Percentiles rank a stretch among this genome's conserved stretches.
Conservation (phyloP, 345 rosid genomes). For the Brassica juncea region DNA sequence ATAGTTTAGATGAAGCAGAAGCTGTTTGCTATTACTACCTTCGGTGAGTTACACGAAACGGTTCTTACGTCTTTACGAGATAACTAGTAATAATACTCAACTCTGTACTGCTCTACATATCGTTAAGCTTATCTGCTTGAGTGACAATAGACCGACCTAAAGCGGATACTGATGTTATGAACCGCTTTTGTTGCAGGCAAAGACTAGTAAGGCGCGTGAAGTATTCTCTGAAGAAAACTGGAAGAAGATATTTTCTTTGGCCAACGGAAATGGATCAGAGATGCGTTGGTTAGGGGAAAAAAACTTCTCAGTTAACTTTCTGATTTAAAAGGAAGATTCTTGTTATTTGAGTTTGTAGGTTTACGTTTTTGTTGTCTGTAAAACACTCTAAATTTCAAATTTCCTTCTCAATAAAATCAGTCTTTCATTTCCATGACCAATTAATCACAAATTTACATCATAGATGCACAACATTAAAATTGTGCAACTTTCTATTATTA, state of each 20-base stretch:
- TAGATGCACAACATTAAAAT: neutral
- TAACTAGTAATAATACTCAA: neutral
- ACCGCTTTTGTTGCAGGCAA: slow-evolving; percentile 56
- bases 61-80: neutral
- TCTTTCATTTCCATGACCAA: neutral
- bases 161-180: neutral
- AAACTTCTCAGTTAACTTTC: too few species aligned
- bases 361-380: slow-evolving; percentile 32
- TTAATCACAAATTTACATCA: neutral
- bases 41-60: slow-evolving; percentile 53
- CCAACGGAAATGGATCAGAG: slow-evolving; percentile 92
- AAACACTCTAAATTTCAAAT: slow-evolving; percentile 8
- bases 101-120: slow-evolving; percentile 8
- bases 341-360: slow-evolving; percentile 18
- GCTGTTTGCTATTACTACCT: slow-evolving; percentile 88
- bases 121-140: neutral
- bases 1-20: slow-evolving; percentile 78
- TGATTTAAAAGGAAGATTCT: neutral
- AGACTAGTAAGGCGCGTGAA: slow-evolving; percentile 68
- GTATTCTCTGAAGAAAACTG: slow-evolving; percentile 82
- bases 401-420: slow-evolving; percentile 16
- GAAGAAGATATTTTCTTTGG: slow-evolving; percentile 73
- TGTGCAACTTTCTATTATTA: neutral
- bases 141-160: neutral
- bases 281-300: slow-evolving; percentile 54